These are phyloP conservation scores for Amphicarpaea edgeworthii DNA, from an alignment of 306 rosid species.

Conservation along the genomic window DNA sequence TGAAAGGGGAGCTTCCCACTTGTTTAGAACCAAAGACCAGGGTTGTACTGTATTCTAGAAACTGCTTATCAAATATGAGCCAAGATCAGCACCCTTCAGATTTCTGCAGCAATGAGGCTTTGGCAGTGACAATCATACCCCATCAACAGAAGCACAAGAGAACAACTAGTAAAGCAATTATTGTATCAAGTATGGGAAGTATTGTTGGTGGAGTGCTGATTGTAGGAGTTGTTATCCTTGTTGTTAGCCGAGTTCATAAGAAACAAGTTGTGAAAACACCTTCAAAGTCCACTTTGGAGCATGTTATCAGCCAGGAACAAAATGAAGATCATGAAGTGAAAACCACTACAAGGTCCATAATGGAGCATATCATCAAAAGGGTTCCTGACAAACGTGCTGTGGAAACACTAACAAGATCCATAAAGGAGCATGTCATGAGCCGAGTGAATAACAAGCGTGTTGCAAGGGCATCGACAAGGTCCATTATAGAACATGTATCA, in stretches of 20 bases:
- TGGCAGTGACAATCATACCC: constrained; percentile 75
- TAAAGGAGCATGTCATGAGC: constrained; percentile 47
- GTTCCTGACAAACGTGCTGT: constrained; percentile 50
- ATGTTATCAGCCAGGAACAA: constrained; percentile 34
- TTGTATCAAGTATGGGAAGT: constrained; percentile 69
- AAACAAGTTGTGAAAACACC: constrained; percentile 49
- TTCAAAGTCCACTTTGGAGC: constrained; percentile 26
- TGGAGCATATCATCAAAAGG: constrained; percentile 46
- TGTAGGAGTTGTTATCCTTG: constrained; percentile 67
- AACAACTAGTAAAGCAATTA: constrained; percentile 47
- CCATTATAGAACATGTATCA: constrained; percentile 66
- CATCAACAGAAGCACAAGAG: constrained; percentile 49
- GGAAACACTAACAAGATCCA: constrained; percentile 47
- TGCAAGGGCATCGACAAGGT: constrained; percentile 48
- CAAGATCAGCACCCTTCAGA: constrained; percentile 60
- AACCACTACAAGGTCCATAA: constrained; percentile 42
- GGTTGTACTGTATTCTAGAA: constrained; percentile 57
- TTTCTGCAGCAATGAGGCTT: constrained; percentile 83
- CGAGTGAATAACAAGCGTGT: constrained; percentile 22
- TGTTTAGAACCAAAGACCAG: constrained; percentile 61
- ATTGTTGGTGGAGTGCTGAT: constrained; percentile 57
- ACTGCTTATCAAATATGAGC: constrained; percentile 68
- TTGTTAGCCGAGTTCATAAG: constrained; percentile 48
- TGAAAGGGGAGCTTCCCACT: constrained; percentile 78
- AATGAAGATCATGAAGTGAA: constrained; percentile 43